Evolutionary conservation across 1,139 yeast genomes (phyloP), one percentile per base, ranked within the genome.

Genomic region (Taiozyma onychis): DNA sequence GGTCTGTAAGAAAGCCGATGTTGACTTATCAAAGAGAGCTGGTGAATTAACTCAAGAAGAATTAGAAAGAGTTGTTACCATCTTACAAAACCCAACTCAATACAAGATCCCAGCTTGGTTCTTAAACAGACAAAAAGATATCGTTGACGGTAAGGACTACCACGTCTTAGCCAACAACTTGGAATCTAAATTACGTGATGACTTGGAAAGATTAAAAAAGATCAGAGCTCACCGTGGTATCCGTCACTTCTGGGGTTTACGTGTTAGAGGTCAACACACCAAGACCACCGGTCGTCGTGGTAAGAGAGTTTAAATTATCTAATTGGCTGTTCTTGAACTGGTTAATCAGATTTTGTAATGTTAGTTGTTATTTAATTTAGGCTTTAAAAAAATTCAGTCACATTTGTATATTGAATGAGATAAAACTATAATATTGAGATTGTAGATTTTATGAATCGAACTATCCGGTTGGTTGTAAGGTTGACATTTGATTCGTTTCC

Each of bases 41-140:
- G 99, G 99, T 88, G 99, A 93, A 81, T 89, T 93, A 77, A 91
- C 99, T 77, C 99, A 93, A 78, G 99, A 93, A 86, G 99, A 93
- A 83, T 89, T 93, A 77, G 99, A 93, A 85, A 89, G 99, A 83
- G 82, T 93, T 73, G 98, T 93, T 75, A 93, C 97, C 79, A 95
- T 93, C 77, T 89, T 95, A 95, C 99, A 95, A 85, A 89, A 88
- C 95, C 99, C 99, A 78, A 83, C 95, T 73, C 91, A 93, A 78
- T 93, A 89, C 83, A 95, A 95, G 87, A 85, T 93, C 75, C 99
- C 99, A 80, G 84, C 96, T 67, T 93, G 99, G 99, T 95, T 95
- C 91, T 89, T 93, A 76, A 95, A 93, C 95, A 88, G 99, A 87
- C 99, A 93, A 83, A 88, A 88, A 75, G 99, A 95, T 77, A 85